phyloP scores from a whole-genome alignment of 23 red algal species.

The Cyanidiococcus yangmingshanensis region DNA sequence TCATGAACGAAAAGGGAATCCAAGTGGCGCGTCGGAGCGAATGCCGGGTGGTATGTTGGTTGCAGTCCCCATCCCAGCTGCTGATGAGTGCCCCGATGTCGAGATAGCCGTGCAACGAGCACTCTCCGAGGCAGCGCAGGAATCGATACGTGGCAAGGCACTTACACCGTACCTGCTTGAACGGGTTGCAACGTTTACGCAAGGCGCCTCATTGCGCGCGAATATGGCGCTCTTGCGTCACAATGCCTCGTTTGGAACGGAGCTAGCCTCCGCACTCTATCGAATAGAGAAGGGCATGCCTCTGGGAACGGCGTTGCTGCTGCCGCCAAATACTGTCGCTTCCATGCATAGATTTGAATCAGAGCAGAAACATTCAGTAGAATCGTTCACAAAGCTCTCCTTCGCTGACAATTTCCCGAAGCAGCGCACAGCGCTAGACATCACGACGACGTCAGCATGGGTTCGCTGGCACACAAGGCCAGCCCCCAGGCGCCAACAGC shows the following conservation, averaged over 20 bases:
- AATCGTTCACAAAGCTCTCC: too few species aligned
- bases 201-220: slow-evolving; percentile 39
- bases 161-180: slow-evolving; percentile 70
- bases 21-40: neutral
- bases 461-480: too few species aligned
- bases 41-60: slow-evolving; percentile 10
- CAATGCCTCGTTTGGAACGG: slow-evolving; percentile 65
- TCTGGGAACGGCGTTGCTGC: neutral
- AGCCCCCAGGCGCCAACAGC: too few species aligned
- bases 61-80: slow-evolving; percentile 59
- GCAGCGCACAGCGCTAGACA: too few species aligned
- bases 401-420: too few species aligned
- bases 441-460: too few species aligned
- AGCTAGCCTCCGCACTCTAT: slow-evolving; percentile 21
- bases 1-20: neutral
- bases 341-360: too few species aligned
- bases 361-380: too few species aligned
- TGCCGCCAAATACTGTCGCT: too few species aligned
- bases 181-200: slow-evolving; percentile 44
- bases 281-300: neutral
- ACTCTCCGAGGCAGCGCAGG: slow-evolving; percentile 25
- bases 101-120: slow-evolving; percentile 38
- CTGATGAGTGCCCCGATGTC: slow-evolving; percentile 14
- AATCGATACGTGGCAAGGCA: neutral
- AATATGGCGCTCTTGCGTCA: slow-evolving; percentile 54